Conservation (phyloP, 495 filamentous ascomycete species). For the Penicillium odoratum region DNA sequence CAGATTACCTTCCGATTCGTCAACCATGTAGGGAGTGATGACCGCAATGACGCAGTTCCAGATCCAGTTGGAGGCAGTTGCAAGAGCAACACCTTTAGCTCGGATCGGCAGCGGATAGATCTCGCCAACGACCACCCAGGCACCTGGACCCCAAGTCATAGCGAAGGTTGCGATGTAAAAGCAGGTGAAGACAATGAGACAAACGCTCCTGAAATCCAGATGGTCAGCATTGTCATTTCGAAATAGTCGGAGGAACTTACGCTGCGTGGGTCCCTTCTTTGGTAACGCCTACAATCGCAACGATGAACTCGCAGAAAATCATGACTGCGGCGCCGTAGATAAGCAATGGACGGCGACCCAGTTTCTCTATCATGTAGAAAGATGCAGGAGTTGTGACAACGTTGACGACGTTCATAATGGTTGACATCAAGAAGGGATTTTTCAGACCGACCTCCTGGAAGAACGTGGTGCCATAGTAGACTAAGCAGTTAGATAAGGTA, state of each 20-base stretch:
- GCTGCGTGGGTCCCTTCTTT: slow-evolving; percentile 32
- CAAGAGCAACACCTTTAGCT: slow-evolving; percentile 70
- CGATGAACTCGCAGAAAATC: slow-evolving; percentile 59
- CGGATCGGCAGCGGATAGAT: slow-evolving; percentile 80
- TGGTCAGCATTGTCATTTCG: not conserved
- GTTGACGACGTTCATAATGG: slow-evolving; percentile 68
- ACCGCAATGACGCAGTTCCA: slow-evolving; percentile 71
- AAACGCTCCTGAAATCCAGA: slow-evolving; percentile 13
- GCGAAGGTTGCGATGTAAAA: slow-evolving; percentile 88
- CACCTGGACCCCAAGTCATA: slow-evolving; percentile 74
- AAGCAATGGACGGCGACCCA: slow-evolving; percentile 72
- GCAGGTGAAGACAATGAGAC: slow-evolving; percentile 69
- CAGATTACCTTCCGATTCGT: slow-evolving; percentile 60
- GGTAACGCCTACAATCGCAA: slow-evolving; percentile 56
- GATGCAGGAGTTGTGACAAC: slow-evolving; percentile 64
- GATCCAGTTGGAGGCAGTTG: slow-evolving; percentile 80
- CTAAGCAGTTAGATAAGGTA: slow-evolving; percentile 18
- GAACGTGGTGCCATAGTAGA: slow-evolving; percentile 71
- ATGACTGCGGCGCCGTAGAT: slow-evolving; percentile 67
- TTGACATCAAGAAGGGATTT: slow-evolving; percentile 65
- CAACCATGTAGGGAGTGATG: slow-evolving; percentile 74
- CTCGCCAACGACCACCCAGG: slow-evolving; percentile 81
- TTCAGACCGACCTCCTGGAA: slow-evolving; percentile 62
- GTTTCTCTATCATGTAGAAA: slow-evolving; percentile 72
- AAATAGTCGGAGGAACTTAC: slow-evolving; percentile 14